Evolutionary conservation across 2,329 filamentous ascomycete genomes (phyloP).

Genomic region (Penicillium corylophilum): DNA sequence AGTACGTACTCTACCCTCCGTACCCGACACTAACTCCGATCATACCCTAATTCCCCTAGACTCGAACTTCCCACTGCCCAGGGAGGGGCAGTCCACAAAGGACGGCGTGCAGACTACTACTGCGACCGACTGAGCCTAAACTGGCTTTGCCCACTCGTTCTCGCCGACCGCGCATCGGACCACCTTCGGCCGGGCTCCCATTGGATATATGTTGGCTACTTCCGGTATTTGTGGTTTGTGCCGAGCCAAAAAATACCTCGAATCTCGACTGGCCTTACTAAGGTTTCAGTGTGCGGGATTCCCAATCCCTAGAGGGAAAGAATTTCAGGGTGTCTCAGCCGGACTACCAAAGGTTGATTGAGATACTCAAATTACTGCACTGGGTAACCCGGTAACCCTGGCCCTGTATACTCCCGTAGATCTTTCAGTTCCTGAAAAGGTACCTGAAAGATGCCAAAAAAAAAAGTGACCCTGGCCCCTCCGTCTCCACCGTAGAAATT

Average conservation of each 20-base stretch:
- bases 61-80: not conserved
- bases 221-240: constrained; percentile 3
- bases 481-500: constrained; percentile 33
- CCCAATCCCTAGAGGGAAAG: not conserved
- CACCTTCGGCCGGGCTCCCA: not conserved
- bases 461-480: constrained; percentile 20
- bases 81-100: not conserved
- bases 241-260: constrained; percentile 3
- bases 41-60: not conserved
- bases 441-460: not conserved
- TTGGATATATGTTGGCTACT: constrained; percentile 11
- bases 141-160: not conserved
- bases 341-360: not conserved
- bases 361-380: not conserved
- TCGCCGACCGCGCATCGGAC: not conserved
- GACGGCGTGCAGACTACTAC: not conserved
- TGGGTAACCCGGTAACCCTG: too few relatives aligned
- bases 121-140: constrained; percentile 2
- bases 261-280: constrained; percentile 3
- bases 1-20: not conserved
- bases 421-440: not conserved
- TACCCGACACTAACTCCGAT: too few relatives aligned
- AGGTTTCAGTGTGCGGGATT: constrained; percentile 3
- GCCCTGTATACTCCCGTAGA: too few relatives aligned
- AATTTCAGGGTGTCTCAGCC: constrained; percentile 6